Base-by-base conservation (phyloP, 129 eudicot species). In the Deinandra increscens region DNA sequence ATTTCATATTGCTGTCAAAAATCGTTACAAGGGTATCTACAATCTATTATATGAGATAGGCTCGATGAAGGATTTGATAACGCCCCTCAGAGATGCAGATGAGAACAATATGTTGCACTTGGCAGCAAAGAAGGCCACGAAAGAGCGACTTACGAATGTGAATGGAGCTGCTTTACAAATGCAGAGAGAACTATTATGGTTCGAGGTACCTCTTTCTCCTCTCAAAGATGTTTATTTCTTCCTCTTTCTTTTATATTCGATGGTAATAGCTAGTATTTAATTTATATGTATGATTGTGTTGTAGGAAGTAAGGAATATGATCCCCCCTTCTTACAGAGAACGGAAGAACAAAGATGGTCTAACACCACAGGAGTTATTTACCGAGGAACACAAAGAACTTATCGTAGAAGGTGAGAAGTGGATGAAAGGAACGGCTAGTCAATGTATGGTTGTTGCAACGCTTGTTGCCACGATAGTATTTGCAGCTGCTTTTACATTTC, bases 381-480 rank as follows among this genome's bases (percentile, higher is more conserved):
- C 63, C 6, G 33, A 13, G 63, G 63, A 58, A 58, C 63, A 58
- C 39, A 14, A 58, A 58, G 19, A 58, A 12, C 63, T 58, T 58
- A 26, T 58, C 29, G 33, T 9, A 58, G 63, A 58, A 11, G 63
- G 63, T n/a, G 63, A 58, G 38, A 29, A 14, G 18, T 58, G 63
- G 63, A 58, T 12, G 9, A 58, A 58, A 58, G 63, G 33, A 14
- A 6, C 63, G 0, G 14, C 33, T 58, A 58, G 33, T 29, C 33
- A 58, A 10, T 29, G 63, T 58, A 12, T 58, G 39, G 63, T 58
- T 58, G 41, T 58, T 26, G 63, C 63, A 0, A 19, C 63, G 3
- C 63, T 58, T 58, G 29, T 58, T 58, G 63, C 63, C 63, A 58
- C 63, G 39, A 13, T 58, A 58, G 33, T 26, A 58, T 58, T 58